Evolutionary conservation across 345 rosid species (phyloP), one percentile per base, ranked within the genome.

Genomic region (Murraya paniculata): DNA sequence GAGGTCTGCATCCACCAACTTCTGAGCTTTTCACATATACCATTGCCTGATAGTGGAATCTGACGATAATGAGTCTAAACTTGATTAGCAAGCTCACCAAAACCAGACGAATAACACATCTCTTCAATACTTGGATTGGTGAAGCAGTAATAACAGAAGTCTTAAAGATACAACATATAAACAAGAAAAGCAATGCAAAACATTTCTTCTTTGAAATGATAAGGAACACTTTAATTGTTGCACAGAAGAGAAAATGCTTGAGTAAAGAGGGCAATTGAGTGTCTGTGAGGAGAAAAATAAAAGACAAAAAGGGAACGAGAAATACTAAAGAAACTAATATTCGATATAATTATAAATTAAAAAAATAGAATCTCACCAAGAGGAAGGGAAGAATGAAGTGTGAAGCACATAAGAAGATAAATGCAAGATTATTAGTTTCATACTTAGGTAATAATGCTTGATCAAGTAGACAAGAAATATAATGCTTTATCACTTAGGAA

Each of bases 41-140:
- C 60, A 65, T 76, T 64, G 73, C 85, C 83, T 80, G 80, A 82
- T 59, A 79, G 79, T 77, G 73, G 78, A 85, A 80, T 85, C 83
- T 81, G 82, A 76, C 64, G 68, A 81, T 73, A 64, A 77, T 75
- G 78, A 78, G 78, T 81, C 84, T 77, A 61, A 81, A 68, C 70
- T 79, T 71, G 75, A 84, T 77, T 74, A 77, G 81, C 67, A 76
- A 71, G 36, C 72, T 80, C 62, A 55, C n/a, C 36, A 77, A 68
- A 64, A 62, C 68, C 55, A 80, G 53, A 73, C 24, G 73, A 55
- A 50, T 10, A 35, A 36, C 58, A 60, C 57, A 62, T 68, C 35
- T 41, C 69, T 50, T 79, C 28, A 38, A 28, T 72, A 14, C 78
- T 68, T 5, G 38, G 50, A 72, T 1, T 6, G 45, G 64, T 64